Percentiles rank a stretch among this genome's conserved stretches.
These are phyloP conservation scores for Rhizoclosmatium sp. DNA, from an alignment of 192 early-diverging fungal genomes.

Conservation along the genomic window DNA sequence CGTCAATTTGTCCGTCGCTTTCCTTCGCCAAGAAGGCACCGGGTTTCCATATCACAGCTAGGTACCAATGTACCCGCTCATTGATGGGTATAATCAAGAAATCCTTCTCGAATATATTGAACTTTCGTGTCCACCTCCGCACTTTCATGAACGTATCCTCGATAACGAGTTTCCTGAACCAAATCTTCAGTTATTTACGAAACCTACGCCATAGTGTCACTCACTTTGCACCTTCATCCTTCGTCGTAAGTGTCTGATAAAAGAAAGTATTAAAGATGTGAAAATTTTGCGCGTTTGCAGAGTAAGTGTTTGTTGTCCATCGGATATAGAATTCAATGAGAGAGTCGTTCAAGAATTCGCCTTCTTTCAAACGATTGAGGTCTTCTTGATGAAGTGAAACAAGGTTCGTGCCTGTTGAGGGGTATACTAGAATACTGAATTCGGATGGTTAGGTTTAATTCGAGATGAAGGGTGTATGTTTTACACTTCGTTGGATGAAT, in stretches of 20 bases:
- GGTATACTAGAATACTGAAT: conserved; percentile 57
- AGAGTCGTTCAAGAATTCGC: conserved; percentile 89
- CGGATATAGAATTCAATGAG: conserved; percentile 88
- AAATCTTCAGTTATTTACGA: background rate
- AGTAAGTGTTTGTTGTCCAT: conserved; percentile 41
- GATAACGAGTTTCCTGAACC: conserved; percentile 40
- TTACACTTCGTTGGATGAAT: no score
- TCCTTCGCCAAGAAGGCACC: conserved; percentile 49
- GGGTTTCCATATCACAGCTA: conserved; percentile 81
- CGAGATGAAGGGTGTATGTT: no score
- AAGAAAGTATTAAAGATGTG: conserved; percentile 90
- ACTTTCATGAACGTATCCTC: conserved; percentile 66
- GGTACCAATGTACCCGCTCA: conserved; percentile 91
- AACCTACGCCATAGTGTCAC: background rate
- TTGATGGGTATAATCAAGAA: conserved; percentile 88
- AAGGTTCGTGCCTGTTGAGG: conserved; percentile 53
- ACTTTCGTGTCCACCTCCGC: conserved; percentile 78
- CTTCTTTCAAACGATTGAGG: conserved; percentile 65
- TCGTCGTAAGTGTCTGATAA: conserved; percentile 68
- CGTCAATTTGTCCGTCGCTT: background rate
- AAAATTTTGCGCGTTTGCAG: conserved; percentile 47
- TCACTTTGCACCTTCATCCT: conserved; percentile 33
- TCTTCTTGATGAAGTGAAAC: conserved; percentile 75
- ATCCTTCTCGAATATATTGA: conserved; percentile 79
- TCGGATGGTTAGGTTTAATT: no score